Conservation (phyloP, 192 early-diverging fungal species). For the Phlyctochytrium planicorne region DNA sequence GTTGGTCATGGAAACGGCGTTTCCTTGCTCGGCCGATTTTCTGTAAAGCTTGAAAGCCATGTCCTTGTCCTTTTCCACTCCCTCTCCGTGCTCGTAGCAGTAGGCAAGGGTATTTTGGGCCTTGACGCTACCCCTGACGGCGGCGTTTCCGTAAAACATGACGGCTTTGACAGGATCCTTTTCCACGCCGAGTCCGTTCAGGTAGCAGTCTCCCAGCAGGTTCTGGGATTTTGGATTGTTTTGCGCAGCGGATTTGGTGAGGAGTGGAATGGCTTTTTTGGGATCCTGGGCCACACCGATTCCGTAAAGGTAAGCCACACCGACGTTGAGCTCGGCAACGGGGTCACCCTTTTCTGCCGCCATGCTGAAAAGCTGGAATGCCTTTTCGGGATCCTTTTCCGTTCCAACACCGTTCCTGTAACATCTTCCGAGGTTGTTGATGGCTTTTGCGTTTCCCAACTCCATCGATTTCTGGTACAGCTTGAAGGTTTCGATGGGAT, state of each 20-base stretch:
- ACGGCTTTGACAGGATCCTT: neutral
- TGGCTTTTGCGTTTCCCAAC: neutral
- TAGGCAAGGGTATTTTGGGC: neutral
- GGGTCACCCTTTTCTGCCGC: neutral
- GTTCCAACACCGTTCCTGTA: neutral
- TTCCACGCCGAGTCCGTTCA: neutral
- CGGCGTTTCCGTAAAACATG: neutral
- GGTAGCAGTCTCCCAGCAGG: slow-evolving; percentile 2
- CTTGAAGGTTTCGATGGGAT: neutral
- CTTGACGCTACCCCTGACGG: neutral
- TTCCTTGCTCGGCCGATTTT: neutral
- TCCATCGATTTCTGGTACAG: neutral
- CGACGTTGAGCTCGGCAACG: neutral
- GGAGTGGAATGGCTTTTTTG: neutral
- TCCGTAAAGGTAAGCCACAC: neutral
- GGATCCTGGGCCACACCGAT: neutral
- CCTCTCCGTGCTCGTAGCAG: slow-evolving; percentile 7
- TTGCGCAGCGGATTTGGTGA: neutral
- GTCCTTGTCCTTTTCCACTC: neutral
- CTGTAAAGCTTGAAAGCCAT: slow-evolving; percentile 9
- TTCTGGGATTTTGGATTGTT: neutral
- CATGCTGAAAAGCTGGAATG: neutral
- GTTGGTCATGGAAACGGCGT: neutral
- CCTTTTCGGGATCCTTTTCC: neutral
- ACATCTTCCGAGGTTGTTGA: neutral